Conservation (phyloP, 1,284 basidiomycete species). For the Fistulinella cinereoalba region DNA sequence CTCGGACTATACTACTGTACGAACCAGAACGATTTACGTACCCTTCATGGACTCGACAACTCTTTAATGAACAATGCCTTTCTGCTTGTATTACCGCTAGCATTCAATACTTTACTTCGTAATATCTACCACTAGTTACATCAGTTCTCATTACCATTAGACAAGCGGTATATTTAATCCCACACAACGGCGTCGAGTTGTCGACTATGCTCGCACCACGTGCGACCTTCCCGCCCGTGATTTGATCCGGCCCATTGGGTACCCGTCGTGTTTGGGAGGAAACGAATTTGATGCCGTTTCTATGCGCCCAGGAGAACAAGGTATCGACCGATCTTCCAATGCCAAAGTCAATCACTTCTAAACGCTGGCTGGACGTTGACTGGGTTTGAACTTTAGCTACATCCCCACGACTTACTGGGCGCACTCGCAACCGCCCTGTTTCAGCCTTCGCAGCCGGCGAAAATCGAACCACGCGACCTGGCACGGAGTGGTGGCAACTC, state of each 20-base stretch:
- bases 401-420: not conserved
- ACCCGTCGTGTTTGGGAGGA: slow-evolving; percentile 5
- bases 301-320: slow-evolving; percentile 6
- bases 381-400: slow-evolving; percentile 20
- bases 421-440: slow-evolving; percentile 21
- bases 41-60: slow-evolving; percentile 20
- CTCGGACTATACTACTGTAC: slow-evolving; percentile 12
- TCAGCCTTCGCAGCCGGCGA: slow-evolving; percentile 14
- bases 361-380: slow-evolving; percentile 21
- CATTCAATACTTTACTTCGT: slow-evolving; percentile 23
- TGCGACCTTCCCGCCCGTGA: slow-evolving; percentile 8
- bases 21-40: slow-evolving; percentile 29
- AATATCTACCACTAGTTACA: slow-evolving; percentile 28
- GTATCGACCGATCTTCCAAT: slow-evolving; percentile 14
- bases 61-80: slow-evolving; percentile 20
- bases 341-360: slow-evolving; percentile 28
- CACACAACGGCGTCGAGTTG: slow-evolving; percentile 1
- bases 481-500: slow-evolving; percentile 8
- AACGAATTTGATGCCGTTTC: slow-evolving; percentile 27
- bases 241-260: slow-evolving; percentile 22
- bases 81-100: slow-evolving; percentile 21
- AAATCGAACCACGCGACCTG: slow-evolving; percentile 22
- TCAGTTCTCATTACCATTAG: slow-evolving; percentile 20
- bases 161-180: slow-evolving; percentile 22
- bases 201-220: slow-evolving; percentile 8